A percentile compares a stretch with the other conserved stretches of the same genome.
These are phyloP conservation scores for Microthyrium microscopicum DNA, from an alignment of 2,329 filamentous ascomycete species.

Conservation along the genomic window DNA sequence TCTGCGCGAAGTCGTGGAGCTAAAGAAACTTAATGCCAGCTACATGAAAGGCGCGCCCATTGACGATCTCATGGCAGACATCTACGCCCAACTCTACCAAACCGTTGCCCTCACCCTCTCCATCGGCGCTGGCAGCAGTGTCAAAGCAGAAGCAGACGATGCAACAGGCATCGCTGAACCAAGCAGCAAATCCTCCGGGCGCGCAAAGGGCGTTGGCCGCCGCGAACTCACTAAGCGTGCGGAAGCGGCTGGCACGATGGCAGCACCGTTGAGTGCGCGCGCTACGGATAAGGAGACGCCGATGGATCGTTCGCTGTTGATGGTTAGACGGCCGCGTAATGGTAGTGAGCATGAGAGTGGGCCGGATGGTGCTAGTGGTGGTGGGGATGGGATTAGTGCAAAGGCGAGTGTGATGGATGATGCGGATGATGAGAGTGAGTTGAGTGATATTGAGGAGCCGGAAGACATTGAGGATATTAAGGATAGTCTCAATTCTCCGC, in stretches of 20 bases:
- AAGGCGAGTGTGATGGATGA: too few species aligned
- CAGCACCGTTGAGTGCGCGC: too few species aligned
- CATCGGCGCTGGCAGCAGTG: constrained; percentile 5
- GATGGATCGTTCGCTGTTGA: too few species aligned
- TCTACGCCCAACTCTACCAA: constrained; percentile 63
- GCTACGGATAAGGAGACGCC: too few species aligned
- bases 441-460: too few species aligned
- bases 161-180: constrained; percentile 12
- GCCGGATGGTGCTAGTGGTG: background rate
- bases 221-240: constrained; percentile 42
- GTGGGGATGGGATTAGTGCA: background rate
- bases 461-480: too few species aligned
- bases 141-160: constrained; percentile 9
- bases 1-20: constrained; percentile 48
- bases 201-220: constrained; percentile 42
- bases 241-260: constrained; percentile 35
- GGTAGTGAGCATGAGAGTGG: too few species aligned
- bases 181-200: constrained; percentile 17
- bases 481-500: too few species aligned
- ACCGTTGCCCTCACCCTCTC: constrained; percentile 10
- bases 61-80: constrained; percentile 86
- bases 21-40: constrained; percentile 68
- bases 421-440: too few species aligned
- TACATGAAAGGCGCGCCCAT: constrained; percentile 74
- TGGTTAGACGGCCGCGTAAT: too few species aligned